A percentile compares a stretch with the other conserved stretches of the same genome.
phyloP scores from a whole-genome alignment of 1,284 basidiomycete species.

The Gomphus sp. region DNA sequence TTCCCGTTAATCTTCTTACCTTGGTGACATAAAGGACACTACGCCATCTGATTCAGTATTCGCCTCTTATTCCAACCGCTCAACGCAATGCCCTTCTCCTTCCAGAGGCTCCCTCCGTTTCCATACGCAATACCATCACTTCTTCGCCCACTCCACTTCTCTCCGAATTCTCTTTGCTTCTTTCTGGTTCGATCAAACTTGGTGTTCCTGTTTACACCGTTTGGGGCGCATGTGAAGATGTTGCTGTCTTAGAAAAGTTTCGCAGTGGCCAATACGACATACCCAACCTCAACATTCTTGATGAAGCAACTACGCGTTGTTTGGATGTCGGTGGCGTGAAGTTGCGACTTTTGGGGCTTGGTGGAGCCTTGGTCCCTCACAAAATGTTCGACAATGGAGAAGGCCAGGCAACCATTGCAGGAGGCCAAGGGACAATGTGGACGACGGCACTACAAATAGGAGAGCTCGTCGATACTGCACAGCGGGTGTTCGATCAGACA shows the following conservation, averaged over 20 bases:
- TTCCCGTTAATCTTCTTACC: not conserved
- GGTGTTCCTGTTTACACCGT: constrained; percentile 93
- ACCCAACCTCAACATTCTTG: constrained; percentile 84
- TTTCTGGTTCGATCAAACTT: constrained; percentile 82
- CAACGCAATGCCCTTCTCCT: constrained; percentile 77
- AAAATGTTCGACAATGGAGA: constrained; percentile 98
- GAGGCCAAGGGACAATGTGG: constrained; percentile 98
- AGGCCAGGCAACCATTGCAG: constrained; percentile 91
- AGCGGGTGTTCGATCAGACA: constrained; percentile 85
- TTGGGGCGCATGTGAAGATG: constrained; percentile 97
- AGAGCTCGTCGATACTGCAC: constrained; percentile 95
- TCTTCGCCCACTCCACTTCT: constrained; percentile 57
- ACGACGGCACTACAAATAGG: constrained; percentile 96
- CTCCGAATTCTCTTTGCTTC: constrained; percentile 90
- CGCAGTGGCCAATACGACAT: constrained; percentile 75
- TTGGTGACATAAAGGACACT: constrained; percentile 46
- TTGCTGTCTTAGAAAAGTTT: constrained; percentile 87
- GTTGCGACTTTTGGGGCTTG: constrained; percentile 87
- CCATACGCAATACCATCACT: constrained; percentile 52
- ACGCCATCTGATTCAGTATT: constrained; percentile 94
- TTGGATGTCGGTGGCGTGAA: constrained; percentile 92
- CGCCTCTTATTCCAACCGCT: constrained; percentile 81
- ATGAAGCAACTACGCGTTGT: constrained; percentile 88
- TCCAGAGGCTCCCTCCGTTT: constrained; percentile 49
- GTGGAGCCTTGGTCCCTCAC: constrained; percentile 92